Percentiles rank a stretch among this genome's conserved stretches.
These are phyloP conservation scores for Cladosporium oxysporum DNA, from an alignment of 2,329 filamentous ascomycete genomes.

Conservation along the genomic window DNA sequence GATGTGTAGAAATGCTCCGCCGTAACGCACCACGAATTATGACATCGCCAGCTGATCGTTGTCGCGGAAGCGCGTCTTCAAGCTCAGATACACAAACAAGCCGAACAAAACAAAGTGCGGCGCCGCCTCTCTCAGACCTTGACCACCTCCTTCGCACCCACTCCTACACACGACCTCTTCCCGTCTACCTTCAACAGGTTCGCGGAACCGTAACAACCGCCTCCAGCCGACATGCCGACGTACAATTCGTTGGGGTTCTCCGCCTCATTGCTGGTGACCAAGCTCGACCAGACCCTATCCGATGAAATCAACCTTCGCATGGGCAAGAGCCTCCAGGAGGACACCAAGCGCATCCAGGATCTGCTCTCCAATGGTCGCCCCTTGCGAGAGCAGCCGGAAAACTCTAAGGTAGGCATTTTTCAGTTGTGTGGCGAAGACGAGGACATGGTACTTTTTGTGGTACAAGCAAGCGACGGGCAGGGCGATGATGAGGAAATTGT, in stretches of 20 bases:
- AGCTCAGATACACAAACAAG: conserved; percentile 18
- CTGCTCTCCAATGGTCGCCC: conserved; percentile 22
- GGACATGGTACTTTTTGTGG: conserved; percentile 37
- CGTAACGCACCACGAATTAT: neutral
- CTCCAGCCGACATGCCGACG: conserved; percentile 30
- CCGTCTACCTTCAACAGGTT: conserved; percentile 17
- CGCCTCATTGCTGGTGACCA: conserved; percentile 29
- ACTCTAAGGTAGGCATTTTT: conserved; percentile 25
- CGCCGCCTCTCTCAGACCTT: neutral
- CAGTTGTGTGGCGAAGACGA: conserved; percentile 36
- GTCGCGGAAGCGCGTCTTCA: conserved; percentile 1
- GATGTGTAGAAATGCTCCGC: neutral
- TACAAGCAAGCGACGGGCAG: conserved; percentile 28
- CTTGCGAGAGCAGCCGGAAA: conserved; percentile 29
- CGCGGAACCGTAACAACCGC: neutral
- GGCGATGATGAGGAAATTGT: neutral
- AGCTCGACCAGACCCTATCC: conserved; percentile 28
- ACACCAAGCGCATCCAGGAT: conserved; percentile 27
- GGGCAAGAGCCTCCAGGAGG: conserved; percentile 21
- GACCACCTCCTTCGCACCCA: neutral
- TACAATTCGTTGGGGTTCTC: conserved; percentile 33
- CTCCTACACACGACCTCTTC: neutral
- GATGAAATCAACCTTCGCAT: conserved; percentile 24
- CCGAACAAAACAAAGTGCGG: conserved; percentile 4
- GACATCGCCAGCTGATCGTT: neutral